Evolutionary conservation across 805 yeast genomes (phyloP), one percentile per base, ranked within the genome.

Genomic region (Spathaspora hagerdaliae): DNA sequence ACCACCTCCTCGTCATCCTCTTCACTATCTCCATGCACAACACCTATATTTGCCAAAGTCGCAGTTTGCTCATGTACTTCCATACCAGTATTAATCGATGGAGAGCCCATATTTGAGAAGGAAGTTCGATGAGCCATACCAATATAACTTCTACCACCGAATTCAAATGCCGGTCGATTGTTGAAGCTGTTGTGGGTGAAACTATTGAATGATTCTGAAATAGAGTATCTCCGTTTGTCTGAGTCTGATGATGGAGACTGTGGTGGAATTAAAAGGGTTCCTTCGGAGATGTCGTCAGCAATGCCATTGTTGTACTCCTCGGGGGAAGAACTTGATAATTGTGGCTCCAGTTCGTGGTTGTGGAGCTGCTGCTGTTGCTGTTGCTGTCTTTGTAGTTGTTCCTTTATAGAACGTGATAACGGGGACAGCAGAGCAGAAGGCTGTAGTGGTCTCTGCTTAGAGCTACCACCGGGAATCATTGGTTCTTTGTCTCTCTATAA

Each of bases 1-100:
- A 19, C 24, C 24, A 19, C 36, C 9, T 44, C 57, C 35, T 43
- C 41, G 1, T 45, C 54, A 6, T 42, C 53, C 15, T 50, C 55
- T 10, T 56, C 65, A 6, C 40, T 51, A 19, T 51, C 55, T n/a
- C 56, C 65, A 13, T 67, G 75, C 8, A 73, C 67, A 8, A 79
- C 79, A 6, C 83, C 86, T 31, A 79, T 78, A 39, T 68, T 71
- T 5, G 85, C 85, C 40, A 79, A 65, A 37, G 69, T 75, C 1
- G 80, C 83, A 0, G 84, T 73, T 48, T 79, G 79, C 48, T 77
- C 82, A 51, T 81, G 83, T 38, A 81, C 69, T 12, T 75, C 73
- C 26, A 61, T 58, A 5, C 78, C 76, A 0, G 80, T 65, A 51
- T 72, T 74, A 12, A 78, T 75, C 2, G 71, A 63, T 4, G 82